Evolutionary conservation across 2,329 filamentous ascomycete genomes (phyloP).

Genomic region (Boeremia exigua): DNA sequence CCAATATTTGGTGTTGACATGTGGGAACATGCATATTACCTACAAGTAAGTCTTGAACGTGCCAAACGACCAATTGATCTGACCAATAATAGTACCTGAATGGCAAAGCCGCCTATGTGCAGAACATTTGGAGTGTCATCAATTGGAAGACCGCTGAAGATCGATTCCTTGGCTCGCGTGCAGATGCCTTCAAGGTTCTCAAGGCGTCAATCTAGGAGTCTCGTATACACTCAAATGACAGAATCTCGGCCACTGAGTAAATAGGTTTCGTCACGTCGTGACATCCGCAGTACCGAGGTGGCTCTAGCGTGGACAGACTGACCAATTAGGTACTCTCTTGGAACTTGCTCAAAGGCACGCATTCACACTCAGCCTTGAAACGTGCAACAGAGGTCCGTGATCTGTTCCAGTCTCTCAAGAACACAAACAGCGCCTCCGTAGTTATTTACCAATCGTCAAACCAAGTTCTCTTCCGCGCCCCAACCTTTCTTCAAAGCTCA

Average conservation of each 20-base stretch:
- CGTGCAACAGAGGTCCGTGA: neutral
- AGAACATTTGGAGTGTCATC: conserved; percentile 79
- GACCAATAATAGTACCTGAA: conserved; percentile 68
- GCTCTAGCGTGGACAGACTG: conserved; percentile 8
- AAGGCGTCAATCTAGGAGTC: conserved; percentile 41
- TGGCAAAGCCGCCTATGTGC: conserved; percentile 75
- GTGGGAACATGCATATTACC: conserved; percentile 94
- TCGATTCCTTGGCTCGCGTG: conserved; percentile 60
- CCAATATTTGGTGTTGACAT: conserved; percentile 83
- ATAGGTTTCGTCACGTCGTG: neutral
- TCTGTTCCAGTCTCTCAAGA: neutral
- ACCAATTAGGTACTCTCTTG: conserved; percentile 40
- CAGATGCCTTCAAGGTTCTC: conserved; percentile 48
- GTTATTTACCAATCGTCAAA: neutral
- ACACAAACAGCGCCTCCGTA: neutral
- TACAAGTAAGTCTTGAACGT: conserved; percentile 63
- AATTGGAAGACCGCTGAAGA: conserved; percentile 76
- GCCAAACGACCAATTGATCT: neutral
- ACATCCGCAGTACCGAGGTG: conserved; percentile 31
- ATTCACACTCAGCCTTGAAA: conserved; percentile 28
- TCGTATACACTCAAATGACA: neutral
- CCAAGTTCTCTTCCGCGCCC: neutral
- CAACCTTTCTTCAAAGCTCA: neutral
- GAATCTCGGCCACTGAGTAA: neutral
- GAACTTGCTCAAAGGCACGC: conserved; percentile 48